phyloP scores from a whole-genome alignment of 495 filamentous ascomycete genomes.

The Annulohypoxylon moriforme region DNA sequence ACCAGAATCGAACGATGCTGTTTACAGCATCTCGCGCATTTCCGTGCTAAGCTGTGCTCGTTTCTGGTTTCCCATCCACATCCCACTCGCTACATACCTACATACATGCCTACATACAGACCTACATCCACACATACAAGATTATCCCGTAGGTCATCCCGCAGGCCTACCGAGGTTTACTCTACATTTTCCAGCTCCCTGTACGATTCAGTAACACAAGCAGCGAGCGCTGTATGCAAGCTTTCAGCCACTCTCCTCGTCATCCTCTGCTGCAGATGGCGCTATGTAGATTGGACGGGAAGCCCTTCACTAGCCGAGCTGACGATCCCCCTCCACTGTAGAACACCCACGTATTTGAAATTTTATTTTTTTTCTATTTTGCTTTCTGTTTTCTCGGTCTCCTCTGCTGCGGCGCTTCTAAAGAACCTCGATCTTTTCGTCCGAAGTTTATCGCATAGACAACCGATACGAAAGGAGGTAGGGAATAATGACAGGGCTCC shows the following conservation, averaged over 20 bases:
- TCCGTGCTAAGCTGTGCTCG: conserved; percentile 17
- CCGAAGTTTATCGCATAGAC: conserved; percentile 9
- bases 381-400: neutral
- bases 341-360: neutral
- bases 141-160: conserved; percentile 20
- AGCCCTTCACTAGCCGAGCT: conserved; percentile 38
- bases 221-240: conserved; percentile 32
- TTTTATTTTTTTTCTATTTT: neutral
- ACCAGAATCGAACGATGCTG: conserved; percentile 39
- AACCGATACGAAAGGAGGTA: conserved; percentile 23
- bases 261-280: conserved; percentile 29
- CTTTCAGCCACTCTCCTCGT: conserved; percentile 38
- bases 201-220: conserved; percentile 35
- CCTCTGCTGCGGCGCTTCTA: neutral
- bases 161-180: conserved; percentile 32
- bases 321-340: conserved; percentile 13
- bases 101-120: too few species aligned
- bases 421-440: neutral
- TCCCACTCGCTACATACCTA: conserved; percentile 15
- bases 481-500: conserved; percentile 9
- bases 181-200: conserved; percentile 22
- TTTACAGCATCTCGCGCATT: conserved; percentile 30
- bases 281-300: conserved; percentile 10
- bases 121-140: neutral
- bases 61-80: conserved; percentile 22